Base-by-base conservation (phyloP, 2,329 filamentous ascomycete genomes). In the Ophiobolus disseminans region DNA sequence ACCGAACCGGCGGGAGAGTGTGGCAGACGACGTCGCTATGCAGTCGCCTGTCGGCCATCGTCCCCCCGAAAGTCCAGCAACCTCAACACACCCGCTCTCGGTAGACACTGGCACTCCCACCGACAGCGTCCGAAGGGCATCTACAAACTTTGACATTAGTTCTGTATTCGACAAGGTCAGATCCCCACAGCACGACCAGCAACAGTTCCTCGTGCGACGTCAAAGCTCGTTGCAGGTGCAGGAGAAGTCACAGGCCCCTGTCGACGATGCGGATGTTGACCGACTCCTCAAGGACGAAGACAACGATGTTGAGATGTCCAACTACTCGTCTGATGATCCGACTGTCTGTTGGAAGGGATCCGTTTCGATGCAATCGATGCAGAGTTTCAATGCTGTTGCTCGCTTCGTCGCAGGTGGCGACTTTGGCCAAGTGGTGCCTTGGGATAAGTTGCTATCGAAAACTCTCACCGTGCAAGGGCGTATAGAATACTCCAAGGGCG, bases 211-310 rank as follows among this genome's bases (percentile, higher is more conserved):
- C 4, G 45, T 76, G 69, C 80, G 57, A 78, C 82, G 85, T 80
- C 37, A 68, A 75, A 82, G 64, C 73, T 78, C 56, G 62, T 77
- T 67, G 45, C 74, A 78, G 26, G 54, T 49, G 17, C 72, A 75
- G 32, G 69, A 76, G 11, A 73, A 77, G 42, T 58, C 64, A 17
- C 64, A 63, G 5, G 84, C 86, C 1, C 82, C 87, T 1, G 88
- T 84, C 13, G 85, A 89, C 11, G 93, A 99, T 70, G 84, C 89
- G 2, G 94, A 97, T 51, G 90, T 99, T 16, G 94, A 99, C 70
- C 85, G 91, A 31, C 79, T 99, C 60, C 82, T 97, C 6, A 84
- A 92, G 63, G 91, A 89, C 50, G 86, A 96, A 51, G 89, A 90
- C 45, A 86, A 87, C 21, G 89, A 89, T 37, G 84, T 88, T 11